Evolutionary conservation across 2,329 filamentous ascomycete genomes (phyloP), one percentile per base, ranked within the genome.

Genomic region (Colletotrichum cereale): DNA sequence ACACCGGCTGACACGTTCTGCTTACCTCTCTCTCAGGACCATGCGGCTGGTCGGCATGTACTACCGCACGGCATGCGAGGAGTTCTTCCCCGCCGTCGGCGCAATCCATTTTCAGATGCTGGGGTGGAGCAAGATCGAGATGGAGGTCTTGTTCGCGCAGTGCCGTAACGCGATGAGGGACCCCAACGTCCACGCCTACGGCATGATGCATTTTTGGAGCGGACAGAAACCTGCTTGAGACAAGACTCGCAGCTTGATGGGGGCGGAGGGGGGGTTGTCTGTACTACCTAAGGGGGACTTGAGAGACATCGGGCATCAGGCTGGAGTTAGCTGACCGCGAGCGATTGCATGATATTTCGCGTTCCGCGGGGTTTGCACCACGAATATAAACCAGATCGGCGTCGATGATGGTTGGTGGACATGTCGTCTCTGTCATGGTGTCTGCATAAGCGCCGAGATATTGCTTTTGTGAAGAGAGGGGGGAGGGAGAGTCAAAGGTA

Each of bases 141-240:
- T 77, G 52, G 76, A 77, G 62, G 74, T 75, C 26, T 76, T 77
- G 55, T 80, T 79, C 42, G 75, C 73, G 31, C 65, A 76, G 47
- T 78, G 76, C 40, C 74, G 75, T 16, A 74, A 74, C 48, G 73
- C 71, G 1, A 79, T 78, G 78, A 74, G 75, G 61, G 77, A 78
- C 44, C 74, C 75, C 14, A 60, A 74, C 58, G 77, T 79, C 29
- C 77, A 79, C 36, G 77, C 77, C 12, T 79, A 80, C 42, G 79
- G 80, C 16, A 80, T 81, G 74, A 83, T 84, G 82, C 81, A 83
- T 61, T 83, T 84, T 57, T 84, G 82, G 82, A 83, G 81, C 42
- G 82, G 79, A 1, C 82, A 84, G 74, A 83, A 82, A 66, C 82
- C 82, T 0, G 57, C n/a, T 3, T 66, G 24, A 66, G 24, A 11